Conservation (phyloP, 768 basidiomycete species). For the Boletellus sp. region DNA sequence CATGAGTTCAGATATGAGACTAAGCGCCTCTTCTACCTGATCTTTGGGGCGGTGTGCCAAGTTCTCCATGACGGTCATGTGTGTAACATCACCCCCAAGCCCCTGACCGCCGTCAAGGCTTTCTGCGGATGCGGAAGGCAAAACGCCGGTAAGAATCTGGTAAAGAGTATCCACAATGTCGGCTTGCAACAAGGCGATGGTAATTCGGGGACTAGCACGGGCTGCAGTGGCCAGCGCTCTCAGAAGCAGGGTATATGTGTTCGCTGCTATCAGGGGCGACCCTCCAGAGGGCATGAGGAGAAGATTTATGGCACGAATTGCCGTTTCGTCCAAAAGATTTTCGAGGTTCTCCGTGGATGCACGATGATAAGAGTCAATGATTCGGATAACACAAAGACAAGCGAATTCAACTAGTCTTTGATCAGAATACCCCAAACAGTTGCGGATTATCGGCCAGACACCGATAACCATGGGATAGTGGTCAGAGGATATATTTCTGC, state of each 20-base stretch:
- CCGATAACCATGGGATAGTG: constrained; percentile 86
- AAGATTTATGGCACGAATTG: constrained; percentile 80
- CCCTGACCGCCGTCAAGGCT: constrained; percentile 66
- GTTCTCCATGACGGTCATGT: constrained; percentile 98
- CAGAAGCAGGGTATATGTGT: constrained; percentile 85
- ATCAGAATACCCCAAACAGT: constrained; percentile 88
- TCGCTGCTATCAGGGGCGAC: constrained; percentile 78
- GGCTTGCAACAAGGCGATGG: constrained; percentile 82
- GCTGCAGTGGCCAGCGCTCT: constrained; percentile 87
- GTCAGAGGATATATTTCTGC: constrained; percentile 86
- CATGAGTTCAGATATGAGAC: constrained; percentile 85
- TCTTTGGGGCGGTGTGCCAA: constrained; percentile 95
- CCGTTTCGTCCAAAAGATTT: constrained; percentile 71
- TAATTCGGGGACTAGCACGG: constrained; percentile 82
- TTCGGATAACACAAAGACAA: constrained; percentile 90
- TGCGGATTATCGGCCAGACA: constrained; percentile 90
- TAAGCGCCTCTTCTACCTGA: constrained; percentile 91
- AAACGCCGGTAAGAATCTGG: constrained; percentile 91
- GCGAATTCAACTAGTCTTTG: constrained; percentile 97
- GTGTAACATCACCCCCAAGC: constrained; percentile 82
- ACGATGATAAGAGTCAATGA: constrained; percentile 89
- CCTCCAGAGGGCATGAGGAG: constrained; percentile 83
- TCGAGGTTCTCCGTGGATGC: constrained; percentile 84
- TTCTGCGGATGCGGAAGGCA: constrained; percentile 60
- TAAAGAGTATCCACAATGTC: constrained; percentile 91